These are phyloP conservation scores for Sphaerulina populicola DNA, from an alignment of 2,329 filamentous ascomycete species.

Conservation along the genomic window DNA sequence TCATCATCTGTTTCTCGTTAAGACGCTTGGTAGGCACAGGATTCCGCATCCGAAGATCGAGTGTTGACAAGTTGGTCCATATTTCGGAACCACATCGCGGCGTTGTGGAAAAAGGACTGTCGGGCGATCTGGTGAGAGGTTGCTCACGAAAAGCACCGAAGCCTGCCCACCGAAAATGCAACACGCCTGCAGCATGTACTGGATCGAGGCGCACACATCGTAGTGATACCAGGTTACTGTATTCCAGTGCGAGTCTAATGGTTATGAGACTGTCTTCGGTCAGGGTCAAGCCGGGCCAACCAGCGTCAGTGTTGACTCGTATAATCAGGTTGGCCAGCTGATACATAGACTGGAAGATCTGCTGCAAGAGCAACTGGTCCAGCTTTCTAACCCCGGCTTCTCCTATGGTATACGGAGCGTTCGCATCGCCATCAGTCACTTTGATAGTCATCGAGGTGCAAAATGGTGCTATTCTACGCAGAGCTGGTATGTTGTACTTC, in stretches of 20 bases:
- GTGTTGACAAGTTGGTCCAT: constrained; percentile 25
- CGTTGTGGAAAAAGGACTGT: neutral
- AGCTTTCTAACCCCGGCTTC: neutral
- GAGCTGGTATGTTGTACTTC: neutral
- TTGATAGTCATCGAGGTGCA: constrained; percentile 6
- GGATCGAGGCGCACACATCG: constrained; percentile 22
- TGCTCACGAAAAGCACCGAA: constrained; percentile 22
- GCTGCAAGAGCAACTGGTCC: constrained; percentile 15
- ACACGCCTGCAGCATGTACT: constrained; percentile 28
- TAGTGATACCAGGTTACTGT: constrained; percentile 15
- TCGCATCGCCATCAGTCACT: neutral
- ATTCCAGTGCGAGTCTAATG: constrained; percentile 27
- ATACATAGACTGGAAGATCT: neutral
- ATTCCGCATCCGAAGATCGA: constrained; percentile 27
- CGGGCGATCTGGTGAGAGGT: constrained; percentile 2
- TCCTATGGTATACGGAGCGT: neutral
- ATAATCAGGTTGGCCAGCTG: constrained; percentile 16
- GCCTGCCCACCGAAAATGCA: constrained; percentile 30
- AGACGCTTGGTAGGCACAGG: constrained; percentile 16
- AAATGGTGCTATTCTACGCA: constrained; percentile 3
- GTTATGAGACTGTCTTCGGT: constrained; percentile 24
- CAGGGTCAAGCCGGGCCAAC: constrained; percentile 26
- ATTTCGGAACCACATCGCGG: constrained; percentile 4
- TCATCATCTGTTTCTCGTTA: constrained; percentile 20
- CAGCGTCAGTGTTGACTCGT: constrained; percentile 24